Evolutionary conservation across 2,329 filamentous ascomycete species (phyloP).

Genomic region (Ophiostoma ips): DNA sequence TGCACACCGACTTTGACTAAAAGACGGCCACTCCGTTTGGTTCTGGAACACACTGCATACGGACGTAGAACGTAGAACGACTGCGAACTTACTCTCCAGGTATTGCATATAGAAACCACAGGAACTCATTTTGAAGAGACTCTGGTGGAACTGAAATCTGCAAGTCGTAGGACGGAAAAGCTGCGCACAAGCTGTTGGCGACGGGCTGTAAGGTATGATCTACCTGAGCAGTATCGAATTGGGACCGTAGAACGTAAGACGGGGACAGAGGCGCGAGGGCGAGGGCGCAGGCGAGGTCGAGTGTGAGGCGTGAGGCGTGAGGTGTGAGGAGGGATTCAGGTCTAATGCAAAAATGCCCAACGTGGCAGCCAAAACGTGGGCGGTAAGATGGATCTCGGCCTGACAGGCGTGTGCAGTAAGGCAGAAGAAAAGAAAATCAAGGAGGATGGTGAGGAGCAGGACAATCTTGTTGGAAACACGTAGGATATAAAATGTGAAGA

Average conservation of each 20-base stretch:
- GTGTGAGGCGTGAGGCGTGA: not conserved
- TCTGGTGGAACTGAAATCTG: not conserved
- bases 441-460: not conserved
- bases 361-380: conserved; percentile 15
- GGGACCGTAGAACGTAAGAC: not conserved
- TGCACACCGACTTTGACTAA: not conserved
- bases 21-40: too few species aligned
- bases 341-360: conserved; percentile 42
- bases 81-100: conserved; percentile 51
- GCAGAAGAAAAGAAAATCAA: not conserved
- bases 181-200: not conserved
- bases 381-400: not conserved
- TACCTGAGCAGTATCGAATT: too few species aligned
- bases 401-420: not conserved
- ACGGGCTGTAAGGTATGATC: too few species aligned
- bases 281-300: not conserved
- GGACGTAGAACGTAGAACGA: conserved; percentile 7
- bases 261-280: not conserved
- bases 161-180: not conserved
- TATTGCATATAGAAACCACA: conserved; percentile 57
- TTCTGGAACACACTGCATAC: too few species aligned
- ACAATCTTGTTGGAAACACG: not conserved
- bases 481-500: not conserved
- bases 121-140: conserved; percentile 34
- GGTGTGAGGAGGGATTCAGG: not conserved